Conservation (phyloP, 2,329 filamentous ascomycete genomes). For the Diaporthe vaccinii region DNA sequence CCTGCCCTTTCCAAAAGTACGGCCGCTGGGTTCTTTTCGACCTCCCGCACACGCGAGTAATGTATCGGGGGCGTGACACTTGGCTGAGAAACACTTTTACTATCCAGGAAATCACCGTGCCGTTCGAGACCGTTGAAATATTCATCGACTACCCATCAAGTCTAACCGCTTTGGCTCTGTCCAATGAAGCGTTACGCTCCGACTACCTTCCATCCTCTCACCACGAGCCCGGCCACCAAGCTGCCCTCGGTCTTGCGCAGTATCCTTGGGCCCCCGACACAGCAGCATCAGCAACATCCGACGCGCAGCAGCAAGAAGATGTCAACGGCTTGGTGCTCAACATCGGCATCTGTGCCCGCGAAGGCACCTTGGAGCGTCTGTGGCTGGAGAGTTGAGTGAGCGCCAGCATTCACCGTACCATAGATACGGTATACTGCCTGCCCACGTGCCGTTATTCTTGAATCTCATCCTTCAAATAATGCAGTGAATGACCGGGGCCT, state of each 20-base stretch:
- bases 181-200: slow-evolving; percentile 64
- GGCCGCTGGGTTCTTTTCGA: slow-evolving; percentile 79
- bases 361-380: slow-evolving; percentile 64
- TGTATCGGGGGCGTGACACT: slow-evolving; percentile 79
- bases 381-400: no score
- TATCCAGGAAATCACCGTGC: slow-evolving; percentile 76
- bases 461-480: background rate
- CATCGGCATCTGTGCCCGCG: slow-evolving; percentile 81
- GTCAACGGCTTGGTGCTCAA: no score
- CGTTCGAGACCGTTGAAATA: slow-evolving; percentile 63
- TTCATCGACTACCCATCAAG: slow-evolving; percentile 69
- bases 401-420: no score
- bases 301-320: slow-evolving; percentile 14
- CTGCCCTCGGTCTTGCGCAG: background rate
- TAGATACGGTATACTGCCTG: no score
- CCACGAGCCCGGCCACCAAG: slow-evolving; percentile 47
- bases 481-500: no score
- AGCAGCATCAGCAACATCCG: no score
- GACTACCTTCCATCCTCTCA: slow-evolving; percentile 70
- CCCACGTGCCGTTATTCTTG: background rate
- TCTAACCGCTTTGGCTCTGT: slow-evolving; percentile 74
- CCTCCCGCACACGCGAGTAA: slow-evolving; percentile 80
- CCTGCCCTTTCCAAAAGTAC: slow-evolving; percentile 75
- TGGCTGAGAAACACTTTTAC: slow-evolving; percentile 74
- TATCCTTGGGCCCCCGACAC: no score